A percentile compares a stretch with the other conserved stretches of the same genome.
phyloP scores from a whole-genome alignment of 2,329 filamentous ascomycete genomes.

The Aureobasidium mangrovei region DNA sequence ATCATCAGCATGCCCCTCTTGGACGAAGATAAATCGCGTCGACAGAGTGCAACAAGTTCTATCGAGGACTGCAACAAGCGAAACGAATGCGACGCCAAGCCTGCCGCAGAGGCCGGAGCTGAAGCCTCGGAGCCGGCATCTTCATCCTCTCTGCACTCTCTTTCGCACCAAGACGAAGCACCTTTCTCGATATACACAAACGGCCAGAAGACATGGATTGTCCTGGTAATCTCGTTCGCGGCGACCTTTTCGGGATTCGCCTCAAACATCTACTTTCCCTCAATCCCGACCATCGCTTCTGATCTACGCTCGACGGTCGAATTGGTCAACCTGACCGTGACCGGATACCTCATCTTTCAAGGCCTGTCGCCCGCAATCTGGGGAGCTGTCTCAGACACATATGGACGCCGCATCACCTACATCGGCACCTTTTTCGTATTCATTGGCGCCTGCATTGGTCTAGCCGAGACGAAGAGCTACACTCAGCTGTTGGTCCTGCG shows the following conservation, averaged over 20 bases:
- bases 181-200: slow-evolving; percentile 23
- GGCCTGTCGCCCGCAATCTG: slow-evolving; percentile 36
- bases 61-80: no score
- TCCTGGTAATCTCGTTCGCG: slow-evolving; percentile 16
- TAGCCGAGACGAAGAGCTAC: slow-evolving; percentile 33
- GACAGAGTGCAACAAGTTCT: no score
- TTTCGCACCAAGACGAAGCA: no score
- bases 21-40: no score
- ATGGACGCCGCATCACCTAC: slow-evolving; percentile 34
- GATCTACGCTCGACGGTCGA: slow-evolving; percentile 32
- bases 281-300: slow-evolving; percentile 32
- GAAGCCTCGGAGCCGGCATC: background rate
- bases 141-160: background rate
- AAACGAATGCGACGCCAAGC: background rate
- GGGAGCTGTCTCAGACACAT: slow-evolving; percentile 34
- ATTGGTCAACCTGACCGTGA: slow-evolving; percentile 37
- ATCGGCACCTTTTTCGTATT: slow-evolving; percentile 33
- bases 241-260: slow-evolving; percentile 36
- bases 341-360: slow-evolving; percentile 38
- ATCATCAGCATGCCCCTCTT: no score
- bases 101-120: background rate
- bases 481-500: slow-evolving; percentile 32
- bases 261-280: slow-evolving; percentile 41
- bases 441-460: slow-evolving; percentile 32
- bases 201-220: background rate